Base-by-base conservation (phyloP, 2,329 filamentous ascomycete genomes). In the Alternaria triticimaculans region DNA sequence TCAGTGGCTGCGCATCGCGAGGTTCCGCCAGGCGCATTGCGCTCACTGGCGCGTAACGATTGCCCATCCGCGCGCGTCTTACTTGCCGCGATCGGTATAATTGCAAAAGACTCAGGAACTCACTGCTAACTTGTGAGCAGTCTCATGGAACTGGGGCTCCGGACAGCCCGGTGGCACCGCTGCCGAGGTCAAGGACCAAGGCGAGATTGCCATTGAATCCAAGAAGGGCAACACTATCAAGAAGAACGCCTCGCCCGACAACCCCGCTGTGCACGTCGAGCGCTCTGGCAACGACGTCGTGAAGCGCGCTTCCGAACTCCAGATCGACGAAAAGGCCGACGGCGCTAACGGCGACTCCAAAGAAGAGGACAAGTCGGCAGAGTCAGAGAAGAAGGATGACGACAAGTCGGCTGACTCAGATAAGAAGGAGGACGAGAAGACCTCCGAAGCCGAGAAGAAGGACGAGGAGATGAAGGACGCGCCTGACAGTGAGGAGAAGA, bases 231-330 rank as follows among this genome's bases (percentile, higher is more conserved):
- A 90, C 76, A 87, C 85, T 26, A 86, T 90, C 76, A 88, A 86
- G 79, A 89, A 88, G 80, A 88, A 87, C 43, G 88, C 87, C 55
- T 84, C 87, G 25, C 84, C 85, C 26, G 83, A 84, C 20, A 87
- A 90, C 67, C 88, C 88, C 3, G 89, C 88, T 30, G 86, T 90
- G 6, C 85, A 86, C 66, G 79, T 90, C 70, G 82, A 83, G 70
- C 83, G 87, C 49, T 81, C 83, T 14, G 88, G 88, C 51, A 89
- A 90, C 70, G 88, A 90, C 75, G 88, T 90, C 20, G 87, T 89
- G 56, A 90, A 90, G 81, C 84, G 83, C 65, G 87, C 88, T 12
- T 86, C 83, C 46, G 88, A 90, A 78, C 80, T 90, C 26, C 83
- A 85, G 4, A 81, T 90, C 33, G 86, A 89, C 60, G 74, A 85